Percentiles rank a stretch among this genome's conserved stretches.
phyloP scores from a whole-genome alignment of 2,329 filamentous ascomycete genomes.

The Bipolaris victoriae region DNA sequence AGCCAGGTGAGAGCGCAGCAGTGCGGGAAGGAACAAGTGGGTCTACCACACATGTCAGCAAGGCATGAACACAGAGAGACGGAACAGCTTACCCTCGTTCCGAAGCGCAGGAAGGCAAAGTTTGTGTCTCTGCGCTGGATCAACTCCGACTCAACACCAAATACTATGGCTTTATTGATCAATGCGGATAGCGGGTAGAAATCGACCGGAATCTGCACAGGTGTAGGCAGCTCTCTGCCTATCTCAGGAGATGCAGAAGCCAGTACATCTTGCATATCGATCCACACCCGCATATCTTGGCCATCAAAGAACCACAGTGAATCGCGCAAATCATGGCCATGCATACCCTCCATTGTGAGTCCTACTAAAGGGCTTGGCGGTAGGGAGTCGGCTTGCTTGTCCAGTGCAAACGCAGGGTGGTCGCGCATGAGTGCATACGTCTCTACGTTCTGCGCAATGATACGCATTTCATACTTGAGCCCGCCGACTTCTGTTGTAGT shows the following conservation, averaged over 20 bases:
- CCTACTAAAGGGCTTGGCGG: conserved; percentile 58
- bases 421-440: conserved; percentile 94
- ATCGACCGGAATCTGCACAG: conserved; percentile 82
- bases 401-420: conserved; percentile 63
- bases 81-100: conserved; percentile 72
- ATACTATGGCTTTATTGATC: conserved; percentile 84
- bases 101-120: conserved; percentile 88
- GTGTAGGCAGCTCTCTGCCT: conserved; percentile 71
- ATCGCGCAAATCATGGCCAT: conserved; percentile 71
- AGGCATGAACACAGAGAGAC: conserved; percentile 6
- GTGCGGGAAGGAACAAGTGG: conserved; percentile 88
- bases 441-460: conserved; percentile 94
- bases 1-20: conserved; percentile 79
- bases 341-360: conserved; percentile 52
- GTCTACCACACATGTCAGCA: conserved; percentile 63
- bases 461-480: conserved; percentile 97
- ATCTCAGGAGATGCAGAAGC: conserved; percentile 70
- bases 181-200: conserved; percentile 92
- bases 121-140: conserved; percentile 90
- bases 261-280: conserved; percentile 83
- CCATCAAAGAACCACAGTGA: conserved; percentile 97
- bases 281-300: conserved; percentile 83
- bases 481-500: conserved; percentile 81
- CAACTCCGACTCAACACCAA: conserved; percentile 90
- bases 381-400: conserved; percentile 55